Evolutionary conservation across 768 basidiomycete species (phyloP).

Genomic region (Boletus edulis): DNA sequence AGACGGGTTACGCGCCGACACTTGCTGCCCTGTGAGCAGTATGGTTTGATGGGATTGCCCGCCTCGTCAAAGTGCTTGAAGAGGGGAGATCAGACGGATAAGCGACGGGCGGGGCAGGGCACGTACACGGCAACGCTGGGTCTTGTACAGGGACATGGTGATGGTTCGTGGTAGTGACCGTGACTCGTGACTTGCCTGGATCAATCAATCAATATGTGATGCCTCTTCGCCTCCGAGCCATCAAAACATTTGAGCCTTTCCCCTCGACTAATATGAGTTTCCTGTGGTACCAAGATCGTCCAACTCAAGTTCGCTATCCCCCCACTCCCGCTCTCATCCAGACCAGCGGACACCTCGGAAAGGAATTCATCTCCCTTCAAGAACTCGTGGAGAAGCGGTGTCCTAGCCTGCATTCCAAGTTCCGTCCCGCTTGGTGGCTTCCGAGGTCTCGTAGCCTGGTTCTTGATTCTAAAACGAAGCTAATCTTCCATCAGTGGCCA

Average conservation of each 20-base stretch:
- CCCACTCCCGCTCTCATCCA: constrained; percentile 17
- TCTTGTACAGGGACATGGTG: constrained; percentile 40
- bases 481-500: constrained; percentile 28
- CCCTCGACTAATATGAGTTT: too few relatives aligned
- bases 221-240: constrained; percentile 6
- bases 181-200: constrained; percentile 16
- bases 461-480: not conserved
- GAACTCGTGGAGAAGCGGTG: constrained; percentile 33
- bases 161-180: constrained; percentile 17
- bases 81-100: constrained; percentile 15
- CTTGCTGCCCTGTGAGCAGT: constrained; percentile 45
- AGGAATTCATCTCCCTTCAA: constrained; percentile 20
- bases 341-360: constrained; percentile 8
- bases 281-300: constrained; percentile 7
- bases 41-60: constrained; percentile 41
- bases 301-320: constrained; percentile 22
- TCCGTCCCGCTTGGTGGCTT: constrained; percentile 34
- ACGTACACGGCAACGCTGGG: constrained; percentile 47
- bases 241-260: not conserved
- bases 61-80: constrained; percentile 47
- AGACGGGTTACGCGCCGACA: constrained; percentile 43
- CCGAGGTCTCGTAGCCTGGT: constrained; percentile 22
- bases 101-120: constrained; percentile 3
- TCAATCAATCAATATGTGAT: too few relatives aligned
- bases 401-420: constrained; percentile 27